Base-by-base conservation (phyloP, 2,329 filamentous ascomycete genomes). In the Cladophialophora psammophila region DNA sequence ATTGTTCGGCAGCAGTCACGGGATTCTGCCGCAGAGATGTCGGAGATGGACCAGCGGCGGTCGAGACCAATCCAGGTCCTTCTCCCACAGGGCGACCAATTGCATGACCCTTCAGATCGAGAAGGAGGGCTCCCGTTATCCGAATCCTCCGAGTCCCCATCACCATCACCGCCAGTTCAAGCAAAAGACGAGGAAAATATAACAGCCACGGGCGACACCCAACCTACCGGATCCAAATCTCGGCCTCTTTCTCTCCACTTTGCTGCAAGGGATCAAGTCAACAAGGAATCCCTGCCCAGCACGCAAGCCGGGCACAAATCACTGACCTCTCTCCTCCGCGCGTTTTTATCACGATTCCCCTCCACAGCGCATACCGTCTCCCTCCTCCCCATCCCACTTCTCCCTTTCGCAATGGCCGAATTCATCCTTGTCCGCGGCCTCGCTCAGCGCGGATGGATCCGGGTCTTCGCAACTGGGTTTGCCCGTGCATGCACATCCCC, bases 351-450 rank as follows among this genome's bases (percentile, higher is more conserved):
- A 15, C 71, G 65, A n/a, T 71, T 73, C 53, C 72, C 72, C 1
- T 60, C 62, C 6, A 72, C 72, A 13, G 64, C 68, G 6, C 54
- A 64, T 20, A 73, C 72, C 26, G 36, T 71, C 26, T 26, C 26
- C 4, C 69, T 68, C 1, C 62, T 73, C 2, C 72, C 72, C 1
- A 69, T 73, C 52, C 66, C 69, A 2, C 72, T 73, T 13, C 65
- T 73, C 13, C 72, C 72, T 9, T 73, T 73, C 58, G 72, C 72
- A 40, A 73, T 73, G 69, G 69, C 65, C 67, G 71, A 73, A 48
- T 73, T 73, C 60, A 72, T 73, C 53, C 66, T 73, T 5, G 72
- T 73, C 15, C 72, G 72, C 34, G 71, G 71, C 57, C 71, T 73
- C 13, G 48, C 66, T 10, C 72, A 72, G 60, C 67, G 71, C 26